phyloP scores from a whole-genome alignment of 352 stramenopile genomes.

The Globisporangium recalcitrans region DNA sequence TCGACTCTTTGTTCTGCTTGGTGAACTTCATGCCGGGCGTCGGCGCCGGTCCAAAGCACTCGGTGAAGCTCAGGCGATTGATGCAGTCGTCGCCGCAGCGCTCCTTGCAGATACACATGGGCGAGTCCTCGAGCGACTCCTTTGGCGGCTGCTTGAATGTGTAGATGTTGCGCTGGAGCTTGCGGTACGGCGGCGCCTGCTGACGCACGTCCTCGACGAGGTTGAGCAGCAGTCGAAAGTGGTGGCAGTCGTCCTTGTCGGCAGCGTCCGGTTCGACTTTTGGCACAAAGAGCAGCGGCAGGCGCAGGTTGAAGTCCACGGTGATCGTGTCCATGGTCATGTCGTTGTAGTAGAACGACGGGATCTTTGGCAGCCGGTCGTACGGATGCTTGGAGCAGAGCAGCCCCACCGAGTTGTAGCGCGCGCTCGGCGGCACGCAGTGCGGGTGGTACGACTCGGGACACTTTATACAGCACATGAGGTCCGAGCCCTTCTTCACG shows the following conservation, averaged over 20 bases:
- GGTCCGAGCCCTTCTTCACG: constrained; percentile 64
- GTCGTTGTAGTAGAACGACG: constrained; percentile 61
- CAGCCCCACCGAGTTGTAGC: constrained; percentile 90
- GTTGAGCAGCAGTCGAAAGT: constrained; percentile 69
- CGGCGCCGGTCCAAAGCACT: constrained; percentile 85
- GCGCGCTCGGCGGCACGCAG: constrained; percentile 87
- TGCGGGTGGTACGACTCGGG: constrained; percentile 89
- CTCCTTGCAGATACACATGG: constrained; percentile 73
- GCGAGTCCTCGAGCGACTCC: constrained; percentile 62
- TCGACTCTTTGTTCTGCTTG: constrained; percentile 77
- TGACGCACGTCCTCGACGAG: constrained; percentile 74
- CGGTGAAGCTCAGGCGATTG: constrained; percentile 89
- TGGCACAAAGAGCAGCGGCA: constrained; percentile 78
- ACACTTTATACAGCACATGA: constrained; percentile 91
- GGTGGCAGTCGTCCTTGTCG: constrained; percentile 52
- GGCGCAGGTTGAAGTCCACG: constrained; percentile 68
- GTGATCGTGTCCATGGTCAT: constrained; percentile 59
- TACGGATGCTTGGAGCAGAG: constrained; percentile 87
- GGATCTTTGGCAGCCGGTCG: constrained; percentile 75
- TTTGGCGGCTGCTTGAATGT: constrained; percentile 71
- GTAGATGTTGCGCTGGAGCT: constrained; percentile 75
- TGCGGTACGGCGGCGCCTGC: constrained; percentile 72
- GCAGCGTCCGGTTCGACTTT: constrained; percentile 48
- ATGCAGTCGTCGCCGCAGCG: constrained; percentile 91
- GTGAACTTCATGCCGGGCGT: constrained; percentile 55